A percentile compares a stretch with the other conserved stretches of the same genome.
Evolutionary conservation across 164 flowering plant species (phyloP).

Genomic region (Nymphaea colorata): DNA sequence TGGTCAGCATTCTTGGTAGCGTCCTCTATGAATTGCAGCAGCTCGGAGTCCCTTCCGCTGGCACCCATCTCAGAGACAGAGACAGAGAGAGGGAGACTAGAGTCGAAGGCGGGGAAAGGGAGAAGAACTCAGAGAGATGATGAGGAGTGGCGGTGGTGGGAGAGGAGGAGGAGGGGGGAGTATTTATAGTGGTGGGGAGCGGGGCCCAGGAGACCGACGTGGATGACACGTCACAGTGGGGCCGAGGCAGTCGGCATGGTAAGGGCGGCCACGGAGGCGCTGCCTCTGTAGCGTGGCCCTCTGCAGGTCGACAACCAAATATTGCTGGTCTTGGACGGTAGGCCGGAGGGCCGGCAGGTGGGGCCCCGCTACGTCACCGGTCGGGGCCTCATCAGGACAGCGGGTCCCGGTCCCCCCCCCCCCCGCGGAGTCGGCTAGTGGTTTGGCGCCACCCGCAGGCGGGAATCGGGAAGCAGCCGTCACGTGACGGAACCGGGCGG

Average conservation of each 20-base stretch:
- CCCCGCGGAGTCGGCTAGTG: background rate
- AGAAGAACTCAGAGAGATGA: background rate
- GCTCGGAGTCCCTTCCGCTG: slow-evolving; percentile 23
- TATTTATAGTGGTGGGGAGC: no score
- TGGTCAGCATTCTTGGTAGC: slow-evolving; percentile 24
- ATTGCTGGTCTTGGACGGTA: no score
- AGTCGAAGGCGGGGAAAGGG: background rate
- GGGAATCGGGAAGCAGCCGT: background rate
- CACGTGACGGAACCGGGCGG: no score
- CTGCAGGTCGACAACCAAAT: background rate
- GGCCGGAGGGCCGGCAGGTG: background rate
- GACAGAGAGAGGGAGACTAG: background rate
- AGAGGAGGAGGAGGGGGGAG: no score
- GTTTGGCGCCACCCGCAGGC: background rate
- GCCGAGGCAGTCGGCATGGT: background rate
- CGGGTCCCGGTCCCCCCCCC: background rate
- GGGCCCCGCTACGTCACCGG: background rate
- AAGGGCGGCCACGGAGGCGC: background rate
- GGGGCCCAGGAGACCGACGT: background rate
- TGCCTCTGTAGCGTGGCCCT: background rate
- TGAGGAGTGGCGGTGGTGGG: background rate
- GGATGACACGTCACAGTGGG: background rate
- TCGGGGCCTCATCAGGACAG: background rate
- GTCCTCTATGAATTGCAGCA: slow-evolving; percentile 27
- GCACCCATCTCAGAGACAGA: background rate